Percentiles rank a stretch among this genome's conserved stretches.
phyloP scores from a whole-genome alignment of 73 alveolate species.

The Blepharisma japonicum region DNA sequence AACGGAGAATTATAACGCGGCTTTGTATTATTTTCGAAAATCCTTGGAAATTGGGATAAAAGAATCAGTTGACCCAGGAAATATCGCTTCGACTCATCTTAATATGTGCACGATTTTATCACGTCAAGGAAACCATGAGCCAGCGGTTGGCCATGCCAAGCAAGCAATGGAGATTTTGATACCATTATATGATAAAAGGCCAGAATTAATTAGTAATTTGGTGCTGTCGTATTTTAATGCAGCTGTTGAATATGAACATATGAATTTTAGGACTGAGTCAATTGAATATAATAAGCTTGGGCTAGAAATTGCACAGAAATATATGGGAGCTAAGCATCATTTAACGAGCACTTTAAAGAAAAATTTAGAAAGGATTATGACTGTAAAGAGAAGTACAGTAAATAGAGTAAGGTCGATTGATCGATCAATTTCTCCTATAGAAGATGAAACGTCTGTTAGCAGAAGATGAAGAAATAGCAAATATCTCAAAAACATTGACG shows the following conservation, averaged over 20 bases:
- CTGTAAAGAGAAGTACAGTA: neutral
- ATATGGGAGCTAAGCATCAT: conserved; percentile 9
- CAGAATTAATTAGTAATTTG: neutral
- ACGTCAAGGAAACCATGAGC: conserved; percentile 35
- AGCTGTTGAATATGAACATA: conserved; percentile 11
- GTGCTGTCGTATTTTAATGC: neutral
- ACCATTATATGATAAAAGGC: neutral
- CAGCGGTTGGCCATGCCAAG: conserved; percentile 39
- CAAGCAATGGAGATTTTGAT: conserved; percentile 24
- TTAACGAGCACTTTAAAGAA: neutral
- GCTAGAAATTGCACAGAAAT: conserved; percentile 5
- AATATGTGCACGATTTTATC: conserved; percentile 45
- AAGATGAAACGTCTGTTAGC: too few species aligned
- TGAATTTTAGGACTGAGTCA: neutral
- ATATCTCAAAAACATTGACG: too few species aligned
- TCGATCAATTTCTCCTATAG: too few species aligned
- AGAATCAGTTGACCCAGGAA: neutral
- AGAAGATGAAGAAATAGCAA: too few species aligned
- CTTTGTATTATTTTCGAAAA: neutral
- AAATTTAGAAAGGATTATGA: neutral
- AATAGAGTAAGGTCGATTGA: too few species aligned
- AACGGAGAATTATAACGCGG: conserved; percentile 7
- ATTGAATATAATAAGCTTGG: neutral
- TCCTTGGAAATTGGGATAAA: conserved; percentile 22
- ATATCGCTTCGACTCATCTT: conserved; percentile 31